Conservation (phyloP, 2,329 filamentous ascomycete genomes). For the Exophiala viscosa region DNA sequence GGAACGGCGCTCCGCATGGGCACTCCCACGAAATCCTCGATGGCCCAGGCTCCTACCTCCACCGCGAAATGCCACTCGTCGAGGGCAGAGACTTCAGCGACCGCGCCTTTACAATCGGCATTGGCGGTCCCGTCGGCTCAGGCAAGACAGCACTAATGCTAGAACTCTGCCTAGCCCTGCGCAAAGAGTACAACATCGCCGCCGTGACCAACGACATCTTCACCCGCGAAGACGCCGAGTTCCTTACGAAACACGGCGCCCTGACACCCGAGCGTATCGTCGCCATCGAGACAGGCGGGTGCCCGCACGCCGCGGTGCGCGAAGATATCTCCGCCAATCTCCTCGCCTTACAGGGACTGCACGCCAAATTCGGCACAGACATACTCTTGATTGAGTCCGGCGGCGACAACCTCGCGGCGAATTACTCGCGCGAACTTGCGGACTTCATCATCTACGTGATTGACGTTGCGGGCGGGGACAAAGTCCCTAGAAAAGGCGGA, state of each 20-base stretch:
- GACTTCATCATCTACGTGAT: slow-evolving; percentile 99
- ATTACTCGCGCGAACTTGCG: slow-evolving; percentile 90
- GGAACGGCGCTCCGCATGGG: slow-evolving; percentile 64
- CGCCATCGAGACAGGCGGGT: slow-evolving; percentile 96
- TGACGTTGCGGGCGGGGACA: slow-evolving; percentile 93
- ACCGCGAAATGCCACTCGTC: slow-evolving; percentile 88
- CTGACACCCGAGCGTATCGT: slow-evolving; percentile 79
- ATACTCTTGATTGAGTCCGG: slow-evolving; percentile 91
- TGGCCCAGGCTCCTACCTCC: slow-evolving; percentile 83
- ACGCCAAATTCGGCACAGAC: slow-evolving; percentile 74
- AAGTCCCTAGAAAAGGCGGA: slow-evolving; percentile 92
- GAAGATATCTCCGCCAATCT: slow-evolving; percentile 96
- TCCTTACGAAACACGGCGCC: slow-evolving; percentile 81
- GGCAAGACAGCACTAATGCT: slow-evolving; percentile 98
- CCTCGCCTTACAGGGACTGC: slow-evolving; percentile 83
- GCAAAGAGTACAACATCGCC: slow-evolving; percentile 77
- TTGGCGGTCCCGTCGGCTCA: slow-evolving; percentile 93
- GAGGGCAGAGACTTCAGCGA: slow-evolving; percentile 85
- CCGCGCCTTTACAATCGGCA: slow-evolving; percentile 92
- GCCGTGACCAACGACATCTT: slow-evolving; percentile 64
- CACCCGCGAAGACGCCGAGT: slow-evolving; percentile 85
- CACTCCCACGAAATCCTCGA: slow-evolving; percentile 95
- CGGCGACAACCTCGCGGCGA: slow-evolving; percentile 93
- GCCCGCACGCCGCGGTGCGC: slow-evolving; percentile 92
- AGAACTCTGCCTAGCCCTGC: slow-evolving; percentile 79